These are phyloP conservation scores for Aureobasidium vineae DNA, from an alignment of 2,329 filamentous ascomycete species.

Conservation along the genomic window DNA sequence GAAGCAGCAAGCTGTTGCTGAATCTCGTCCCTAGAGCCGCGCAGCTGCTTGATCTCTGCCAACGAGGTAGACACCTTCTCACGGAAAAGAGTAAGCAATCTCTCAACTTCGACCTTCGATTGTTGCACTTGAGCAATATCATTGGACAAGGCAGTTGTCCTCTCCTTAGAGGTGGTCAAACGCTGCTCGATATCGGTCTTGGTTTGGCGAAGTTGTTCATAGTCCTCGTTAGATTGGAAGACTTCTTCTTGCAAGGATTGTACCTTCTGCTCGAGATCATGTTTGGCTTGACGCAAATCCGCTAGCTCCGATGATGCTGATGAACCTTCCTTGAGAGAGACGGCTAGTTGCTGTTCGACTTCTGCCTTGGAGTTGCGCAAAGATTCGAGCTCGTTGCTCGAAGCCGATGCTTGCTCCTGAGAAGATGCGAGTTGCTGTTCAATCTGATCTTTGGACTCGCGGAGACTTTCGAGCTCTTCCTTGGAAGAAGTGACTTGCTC, in stretches of 20 bases:
- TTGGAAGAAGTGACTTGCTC: neutral
- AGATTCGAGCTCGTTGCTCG: constrained; percentile 5
- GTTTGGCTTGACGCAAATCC: constrained; percentile 2
- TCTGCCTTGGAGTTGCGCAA: constrained; percentile 18
- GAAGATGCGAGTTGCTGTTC: constrained; percentile 8
- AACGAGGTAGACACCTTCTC: neutral
- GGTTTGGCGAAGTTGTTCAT: neutral
- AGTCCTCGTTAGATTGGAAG: neutral
- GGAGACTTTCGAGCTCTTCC: neutral
- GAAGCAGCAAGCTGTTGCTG: constrained; percentile 20
- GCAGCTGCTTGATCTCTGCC: constrained; percentile 25
- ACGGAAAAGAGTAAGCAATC: neutral
- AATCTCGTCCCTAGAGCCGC: constrained; percentile 23
- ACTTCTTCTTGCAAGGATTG: neutral
- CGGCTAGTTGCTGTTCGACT: constrained; percentile 8
- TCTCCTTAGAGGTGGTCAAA: neutral
- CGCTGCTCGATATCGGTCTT: constrained; percentile 22
- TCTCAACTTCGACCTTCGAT: constrained; percentile 20
- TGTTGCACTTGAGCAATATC: constrained; percentile 6
- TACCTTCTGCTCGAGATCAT: constrained; percentile 21
- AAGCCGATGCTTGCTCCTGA: constrained; percentile 10
- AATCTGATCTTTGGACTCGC: constrained; percentile 14
- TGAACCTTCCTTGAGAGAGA: neutral
- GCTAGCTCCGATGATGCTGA: constrained; percentile 9
- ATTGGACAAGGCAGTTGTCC: neutral